Conservation (phyloP, 495 filamentous ascomycete genomes). For the Trichoderma reesei region DNA sequence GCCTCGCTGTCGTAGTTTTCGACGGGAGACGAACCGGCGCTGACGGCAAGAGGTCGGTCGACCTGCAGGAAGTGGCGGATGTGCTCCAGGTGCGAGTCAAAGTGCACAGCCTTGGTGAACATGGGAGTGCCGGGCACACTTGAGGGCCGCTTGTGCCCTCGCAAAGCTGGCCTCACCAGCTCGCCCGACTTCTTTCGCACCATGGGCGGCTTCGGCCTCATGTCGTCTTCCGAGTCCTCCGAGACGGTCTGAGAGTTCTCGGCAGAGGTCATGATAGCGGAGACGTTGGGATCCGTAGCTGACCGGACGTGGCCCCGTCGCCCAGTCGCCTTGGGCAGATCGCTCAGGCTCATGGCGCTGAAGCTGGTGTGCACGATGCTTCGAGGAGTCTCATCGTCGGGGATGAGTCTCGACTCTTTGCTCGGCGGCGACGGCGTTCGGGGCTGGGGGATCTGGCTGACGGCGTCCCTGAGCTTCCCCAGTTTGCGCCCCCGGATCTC, state of each 20-base stretch:
- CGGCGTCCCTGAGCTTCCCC: slow-evolving; percentile 53
- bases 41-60: slow-evolving; percentile 87
- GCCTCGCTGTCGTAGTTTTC: slow-evolving; percentile 71
- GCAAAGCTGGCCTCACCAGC: slow-evolving; percentile 84
- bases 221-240: slow-evolving; percentile 54
- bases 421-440: slow-evolving; percentile 51
- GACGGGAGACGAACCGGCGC: slow-evolving; percentile 87
- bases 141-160: slow-evolving; percentile 71
- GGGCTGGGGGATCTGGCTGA: slow-evolving; percentile 65
- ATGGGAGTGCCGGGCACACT: slow-evolving; percentile 98
- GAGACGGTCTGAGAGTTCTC: slow-evolving; percentile 47
- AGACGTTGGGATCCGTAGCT: slow-evolving; percentile 62
- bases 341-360: slow-evolving; percentile 26
- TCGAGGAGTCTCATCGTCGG: slow-evolving; percentile 25
- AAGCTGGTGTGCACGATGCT: slow-evolving; percentile 25
- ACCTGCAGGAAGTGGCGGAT: slow-evolving; percentile 90
- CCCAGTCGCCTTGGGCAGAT: slow-evolving; percentile 20
- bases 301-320: slow-evolving; percentile 66
- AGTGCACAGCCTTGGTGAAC: slow-evolving; percentile 90
- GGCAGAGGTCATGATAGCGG: slow-evolving; percentile 34
- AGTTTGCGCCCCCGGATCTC: slow-evolving; percentile 44
- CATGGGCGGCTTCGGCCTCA: slow-evolving; percentile 66
- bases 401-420: slow-evolving; percentile 20
- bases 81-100: slow-evolving; percentile 88
- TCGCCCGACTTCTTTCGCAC: slow-evolving; percentile 98